A percentile compares a stretch with the other conserved stretches of the same genome.
phyloP scores from a whole-genome alignment of 2,329 filamentous ascomycete genomes.

The Apiospora phragmitis region DNA sequence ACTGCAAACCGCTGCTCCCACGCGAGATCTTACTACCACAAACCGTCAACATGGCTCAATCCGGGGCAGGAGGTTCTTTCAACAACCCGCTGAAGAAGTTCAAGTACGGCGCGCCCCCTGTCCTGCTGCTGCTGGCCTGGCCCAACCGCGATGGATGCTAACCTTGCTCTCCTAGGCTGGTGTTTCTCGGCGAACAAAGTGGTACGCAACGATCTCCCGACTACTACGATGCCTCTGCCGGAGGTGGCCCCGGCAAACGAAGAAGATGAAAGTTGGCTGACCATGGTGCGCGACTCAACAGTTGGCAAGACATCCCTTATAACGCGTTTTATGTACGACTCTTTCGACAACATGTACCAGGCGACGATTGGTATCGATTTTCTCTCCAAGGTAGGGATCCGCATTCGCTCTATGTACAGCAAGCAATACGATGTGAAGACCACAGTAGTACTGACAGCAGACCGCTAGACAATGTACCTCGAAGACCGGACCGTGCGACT shows the following conservation, averaged over 20 bases:
- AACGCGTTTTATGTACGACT: conserved; percentile 99
- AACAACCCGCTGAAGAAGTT: conserved; percentile 99
- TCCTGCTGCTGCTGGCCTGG: not conserved
- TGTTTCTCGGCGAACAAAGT: conserved; percentile 97
- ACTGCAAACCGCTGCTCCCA: not conserved
- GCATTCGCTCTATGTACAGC: conserved; percentile 5
- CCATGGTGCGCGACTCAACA: conserved; percentile 39
- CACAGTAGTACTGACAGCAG: not conserved
- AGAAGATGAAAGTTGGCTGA: conserved; percentile 1
- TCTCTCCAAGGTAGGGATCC: conserved; percentile 77
- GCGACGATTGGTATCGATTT: conserved; percentile 99
- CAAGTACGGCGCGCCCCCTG: conserved; percentile 65
- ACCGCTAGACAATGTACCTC: conserved; percentile 88
- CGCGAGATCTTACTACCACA: conserved; percentile 10
- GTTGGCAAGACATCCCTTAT: conserved; percentile 99
- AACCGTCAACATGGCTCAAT: conserved; percentile 71
- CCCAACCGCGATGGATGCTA: not conserved
- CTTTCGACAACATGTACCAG: conserved; percentile 99
- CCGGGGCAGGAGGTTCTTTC: conserved; percentile 75
- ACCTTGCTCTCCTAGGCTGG: conserved; percentile 62
- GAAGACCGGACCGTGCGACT: conserved; percentile 97
- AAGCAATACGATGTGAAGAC: not conserved
- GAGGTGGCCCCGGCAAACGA: not conserved
- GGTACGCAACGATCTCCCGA: conserved; percentile 59
- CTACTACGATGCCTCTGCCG: not conserved